Evolutionary conservation across 306 rosid genomes (phyloP).

Genomic region (Betula pendula): DNA sequence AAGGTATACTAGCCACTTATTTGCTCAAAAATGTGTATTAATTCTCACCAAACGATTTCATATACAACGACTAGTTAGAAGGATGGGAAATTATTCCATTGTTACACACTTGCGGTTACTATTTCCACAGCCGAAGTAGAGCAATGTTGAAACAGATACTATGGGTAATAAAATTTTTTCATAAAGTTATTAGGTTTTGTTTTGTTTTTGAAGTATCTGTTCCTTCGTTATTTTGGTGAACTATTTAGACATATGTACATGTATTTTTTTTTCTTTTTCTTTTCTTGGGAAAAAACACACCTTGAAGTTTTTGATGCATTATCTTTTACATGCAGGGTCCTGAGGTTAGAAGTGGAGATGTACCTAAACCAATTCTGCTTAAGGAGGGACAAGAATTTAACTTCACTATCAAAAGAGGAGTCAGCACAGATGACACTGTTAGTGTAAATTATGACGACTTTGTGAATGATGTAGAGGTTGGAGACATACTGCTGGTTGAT

Average conservation of each 20-base stretch:
- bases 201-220: background rate
- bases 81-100: background rate
- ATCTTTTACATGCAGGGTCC: slow-evolving; percentile 66
- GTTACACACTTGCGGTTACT: background rate
- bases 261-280: background rate
- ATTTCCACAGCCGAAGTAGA: background rate
- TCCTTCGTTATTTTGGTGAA: background rate
- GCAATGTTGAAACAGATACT: background rate
- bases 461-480: slow-evolving; percentile 85
- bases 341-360: slow-evolving; percentile 96
- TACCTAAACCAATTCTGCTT: slow-evolving; percentile 67
- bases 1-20: slow-evolving; percentile 49
- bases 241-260: background rate
- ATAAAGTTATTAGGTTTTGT: background rate
- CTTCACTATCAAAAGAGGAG: slow-evolving; percentile 91
- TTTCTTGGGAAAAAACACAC: background rate
- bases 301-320: slow-evolving; percentile 2
- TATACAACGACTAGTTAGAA: background rate
- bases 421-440: slow-evolving; percentile 65
- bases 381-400: slow-evolving; percentile 73
- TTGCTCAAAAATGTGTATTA: background rate
- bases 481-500: slow-evolving; percentile 81
- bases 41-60: background rate
- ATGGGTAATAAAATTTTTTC: background rate
- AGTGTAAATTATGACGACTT: slow-evolving; percentile 94